Conservation (phyloP, 139 green algal genomes). For the Picochlorum costavermella region DNA sequence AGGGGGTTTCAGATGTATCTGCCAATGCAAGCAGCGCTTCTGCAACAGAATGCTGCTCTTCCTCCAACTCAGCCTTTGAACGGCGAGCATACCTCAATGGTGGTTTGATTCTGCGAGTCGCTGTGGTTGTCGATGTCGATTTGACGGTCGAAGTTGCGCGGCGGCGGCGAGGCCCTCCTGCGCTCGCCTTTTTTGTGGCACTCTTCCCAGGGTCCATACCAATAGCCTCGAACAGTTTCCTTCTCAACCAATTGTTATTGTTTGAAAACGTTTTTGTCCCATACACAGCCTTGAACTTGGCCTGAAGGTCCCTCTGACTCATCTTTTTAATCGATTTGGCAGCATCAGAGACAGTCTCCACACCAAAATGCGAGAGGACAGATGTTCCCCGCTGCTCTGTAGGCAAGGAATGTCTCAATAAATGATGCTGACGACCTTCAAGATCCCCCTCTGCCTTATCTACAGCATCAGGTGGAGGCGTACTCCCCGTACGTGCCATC, state of each 20-base stretch:
- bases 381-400: conserved; percentile 10
- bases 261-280: conserved; percentile 25
- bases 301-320: conserved; percentile 33
- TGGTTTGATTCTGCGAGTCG: neutral
- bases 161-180: conserved; percentile 4
- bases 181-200: conserved; percentile 18
- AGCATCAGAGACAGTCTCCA: conserved; percentile 16
- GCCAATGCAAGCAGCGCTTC: conserved; percentile 27
- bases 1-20: neutral
- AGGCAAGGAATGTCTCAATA: conserved; percentile 15
- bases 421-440: conserved; percentile 4
- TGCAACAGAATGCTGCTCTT: conserved; percentile 1
- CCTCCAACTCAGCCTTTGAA: neutral
- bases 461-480: too few relatives aligned
- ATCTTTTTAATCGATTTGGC: conserved; percentile 30
- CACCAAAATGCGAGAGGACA: conserved; percentile 22
- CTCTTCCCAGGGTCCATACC: conserved; percentile 26
- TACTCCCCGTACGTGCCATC: too few relatives aligned
- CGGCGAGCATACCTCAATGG: neutral
- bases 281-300: conserved; percentile 29
- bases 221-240: conserved; percentile 36
- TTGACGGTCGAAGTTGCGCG: neutral
- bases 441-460: neutral
- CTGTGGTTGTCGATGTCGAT: too few relatives aligned
- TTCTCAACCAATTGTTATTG: conserved; percentile 39